Base-by-base conservation (phyloP, 2,329 filamentous ascomycete species). In the Aspergillus floridensis region DNA sequence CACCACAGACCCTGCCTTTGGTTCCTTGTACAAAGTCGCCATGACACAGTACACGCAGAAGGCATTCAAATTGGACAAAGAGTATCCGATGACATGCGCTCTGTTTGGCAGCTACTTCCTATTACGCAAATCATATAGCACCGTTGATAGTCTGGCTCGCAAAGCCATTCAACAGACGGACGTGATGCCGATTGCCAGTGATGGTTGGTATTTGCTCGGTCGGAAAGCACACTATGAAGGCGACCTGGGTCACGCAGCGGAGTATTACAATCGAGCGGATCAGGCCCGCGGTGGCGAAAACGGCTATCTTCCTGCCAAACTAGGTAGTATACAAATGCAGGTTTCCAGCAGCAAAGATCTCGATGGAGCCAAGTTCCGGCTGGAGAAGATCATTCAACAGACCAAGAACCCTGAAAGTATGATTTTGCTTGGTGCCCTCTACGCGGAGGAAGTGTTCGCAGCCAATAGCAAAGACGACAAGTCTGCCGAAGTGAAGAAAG, bases 81-180 rank as follows among this genome's bases (percentile, higher is more conserved):
- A 92, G 72, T 87, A 92, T 61, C 93, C 95, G 0, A 82, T 98
- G 64, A 93, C 92, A 3, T 97, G 92, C 72, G 88, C 92, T 19
- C 92, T 92, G 0, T 96, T 99, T 74, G 91, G 92, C 49, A 84
- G 87, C 63, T 97, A 96, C 75, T 98, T 97, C 76, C 80, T 97
- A 29, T 88, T 92, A 2, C 86, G 90, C 69, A 96, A 92, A 72
- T 86, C 87, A 8, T 89, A 92, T 76, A 79, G 86, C 24, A 92
- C 92, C 61, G 92, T 95, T 10, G 92, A 98, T 66, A 87, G 88
- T 21, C 82, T 99, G 19, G 91, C 93, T 7, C 90, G 93, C 73
- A 95, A 95, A 74, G 93, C 95, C 6, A 97, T 99, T 63, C 92
- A 97, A 70, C 89, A 91, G 69, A 98, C 95, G 2, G 95, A 99